A percentile compares a stretch with the other conserved stretches of the same genome.
These are phyloP conservation scores for Urochloa ruziziensis DNA, from an alignment of 176 grass and related monocot species.

Conservation along the genomic window DNA sequence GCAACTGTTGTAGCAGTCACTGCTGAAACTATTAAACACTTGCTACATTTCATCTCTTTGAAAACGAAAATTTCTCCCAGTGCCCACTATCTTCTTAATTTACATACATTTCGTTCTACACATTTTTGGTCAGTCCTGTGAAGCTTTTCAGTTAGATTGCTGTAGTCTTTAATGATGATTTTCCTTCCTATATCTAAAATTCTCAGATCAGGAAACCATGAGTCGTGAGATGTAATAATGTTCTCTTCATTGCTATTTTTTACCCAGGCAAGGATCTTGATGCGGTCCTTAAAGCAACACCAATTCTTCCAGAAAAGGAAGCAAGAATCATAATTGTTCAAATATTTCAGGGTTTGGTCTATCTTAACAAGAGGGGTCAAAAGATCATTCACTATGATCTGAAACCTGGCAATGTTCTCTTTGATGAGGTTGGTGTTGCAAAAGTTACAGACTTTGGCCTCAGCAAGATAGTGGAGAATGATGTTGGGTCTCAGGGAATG, in stretches of 20 bases:
- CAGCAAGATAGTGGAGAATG: conserved; percentile 99
- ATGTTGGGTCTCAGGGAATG: conserved; percentile 99
- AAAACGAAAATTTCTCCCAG: not conserved
- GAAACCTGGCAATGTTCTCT: conserved; percentile 97
- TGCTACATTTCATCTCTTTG: not conserved
- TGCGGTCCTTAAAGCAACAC: conserved; percentile 92
- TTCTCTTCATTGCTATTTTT: conserved; percentile 37
- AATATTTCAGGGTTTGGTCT: conserved; percentile 97
- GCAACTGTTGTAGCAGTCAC: not conserved
- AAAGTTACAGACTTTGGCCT: conserved; percentile 99
- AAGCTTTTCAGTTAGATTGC: not conserved
- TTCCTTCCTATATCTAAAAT: conserved; percentile 2
- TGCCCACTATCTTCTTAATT: conserved; percentile 18
- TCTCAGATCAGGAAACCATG: conserved; percentile 1
- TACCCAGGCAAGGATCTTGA: conserved; percentile 94
- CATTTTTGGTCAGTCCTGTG: not conserved
- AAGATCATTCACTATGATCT: conserved; percentile 99
- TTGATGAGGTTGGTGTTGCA: conserved; percentile 88
- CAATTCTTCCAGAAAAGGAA: conserved; percentile 97
- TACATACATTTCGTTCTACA: not conserved
- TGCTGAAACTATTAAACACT: not conserved
- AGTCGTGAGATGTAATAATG: conserved; percentile 22
- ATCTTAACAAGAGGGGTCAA: conserved; percentile 95
- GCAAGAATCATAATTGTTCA: conserved; percentile 98
- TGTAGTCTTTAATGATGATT: conserved; percentile 4